Conservation (phyloP, 1,284 basidiomycete species). For the Ceratobasidium sp. region DNA sequence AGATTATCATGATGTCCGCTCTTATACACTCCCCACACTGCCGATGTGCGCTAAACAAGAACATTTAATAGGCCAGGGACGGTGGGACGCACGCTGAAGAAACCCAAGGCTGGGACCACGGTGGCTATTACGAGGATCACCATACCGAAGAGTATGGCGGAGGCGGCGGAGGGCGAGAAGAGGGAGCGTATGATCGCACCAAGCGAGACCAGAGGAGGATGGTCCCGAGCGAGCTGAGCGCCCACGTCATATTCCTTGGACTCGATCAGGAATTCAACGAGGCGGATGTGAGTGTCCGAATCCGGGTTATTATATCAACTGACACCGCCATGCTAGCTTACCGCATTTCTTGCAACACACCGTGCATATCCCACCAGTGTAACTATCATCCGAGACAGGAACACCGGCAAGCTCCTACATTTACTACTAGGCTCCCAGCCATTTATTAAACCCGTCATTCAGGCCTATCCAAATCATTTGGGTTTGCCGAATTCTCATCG, state of each 20-base stretch:
- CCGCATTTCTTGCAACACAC: conserved; percentile 74
- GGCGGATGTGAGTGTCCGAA: conserved; percentile 73
- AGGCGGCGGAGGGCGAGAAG: conserved; percentile 43
- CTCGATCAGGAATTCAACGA: conserved; percentile 88
- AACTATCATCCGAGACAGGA: conserved; percentile 92
- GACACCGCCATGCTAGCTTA: conserved; percentile 59
- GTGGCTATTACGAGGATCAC: conserved; percentile 48
- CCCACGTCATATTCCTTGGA: conserved; percentile 90
- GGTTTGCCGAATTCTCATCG: conserved; percentile 88
- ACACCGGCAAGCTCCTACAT: conserved; percentile 86
- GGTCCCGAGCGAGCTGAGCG: conserved; percentile 77
- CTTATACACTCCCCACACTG: conserved; percentile 22
- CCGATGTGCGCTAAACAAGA: conserved; percentile 20
- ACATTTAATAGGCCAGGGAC: conserved; percentile 39
- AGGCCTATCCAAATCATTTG: conserved; percentile 91
- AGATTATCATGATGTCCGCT: conserved; percentile 39
- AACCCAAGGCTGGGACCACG: conserved; percentile 51
- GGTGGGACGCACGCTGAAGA: conserved; percentile 49
- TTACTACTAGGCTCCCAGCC: conserved; percentile 69
- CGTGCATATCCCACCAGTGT: conserved; percentile 80
- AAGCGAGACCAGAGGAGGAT: conserved; percentile 60
- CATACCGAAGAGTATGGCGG: conserved; percentile 26
- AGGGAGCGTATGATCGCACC: conserved; percentile 48
- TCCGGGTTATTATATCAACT: conserved; percentile 16
- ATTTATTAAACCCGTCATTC: conserved; percentile 54